Evolutionary conservation across 2,329 filamentous ascomycete genomes (phyloP), one percentile per base, ranked within the genome.

Genomic region (Raffaelea arxii): DNA sequence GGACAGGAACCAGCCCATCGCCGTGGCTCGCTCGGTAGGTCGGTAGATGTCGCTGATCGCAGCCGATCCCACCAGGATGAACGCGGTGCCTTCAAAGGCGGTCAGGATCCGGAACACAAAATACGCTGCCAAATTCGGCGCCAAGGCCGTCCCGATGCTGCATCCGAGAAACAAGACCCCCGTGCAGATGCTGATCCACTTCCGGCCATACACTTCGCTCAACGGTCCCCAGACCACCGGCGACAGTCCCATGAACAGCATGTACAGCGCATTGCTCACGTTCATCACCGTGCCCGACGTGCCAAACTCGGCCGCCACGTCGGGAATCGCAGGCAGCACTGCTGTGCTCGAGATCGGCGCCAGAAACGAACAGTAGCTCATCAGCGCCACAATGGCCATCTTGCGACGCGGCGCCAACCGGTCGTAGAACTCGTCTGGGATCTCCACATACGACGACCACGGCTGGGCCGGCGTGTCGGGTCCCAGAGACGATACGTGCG

Each of bases 331-430:
- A 1, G 80, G 69, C 25, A 85, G 61, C 35, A 85, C 77, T 1
- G 77, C 76, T 0, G 82, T 85, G 5, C 74, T 80, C 3, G 75
- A 78, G 25, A 84, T 75, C 1, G 86, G 86, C 1, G 86, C 80
- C 39, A 91, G 68, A 52, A 91, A 87, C 23, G 82, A 79, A 63
- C 84, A 88, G 58, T 82, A 86, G 1, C 84, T 82, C 44, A 90
- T 65, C 6, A 89, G 72, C 10, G 69, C 67, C 16, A 88, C 81
- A 44, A 91, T 84, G 50, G 79, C 57, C 3, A 71, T 59, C 62
- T 91, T 92, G 36, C 80, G 75, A 16, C 66, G 64, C 4, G 65
- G 62, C 0, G 80, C 73, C 50, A 89, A 73, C 18, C 73, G 72
- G 55, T 82, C 72, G 65, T 89, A 91, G n/a, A 77, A 61, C 44